Conservation (phyloP, 495 filamentous ascomycete genomes). For the Aspergillus bridgeri region DNA sequence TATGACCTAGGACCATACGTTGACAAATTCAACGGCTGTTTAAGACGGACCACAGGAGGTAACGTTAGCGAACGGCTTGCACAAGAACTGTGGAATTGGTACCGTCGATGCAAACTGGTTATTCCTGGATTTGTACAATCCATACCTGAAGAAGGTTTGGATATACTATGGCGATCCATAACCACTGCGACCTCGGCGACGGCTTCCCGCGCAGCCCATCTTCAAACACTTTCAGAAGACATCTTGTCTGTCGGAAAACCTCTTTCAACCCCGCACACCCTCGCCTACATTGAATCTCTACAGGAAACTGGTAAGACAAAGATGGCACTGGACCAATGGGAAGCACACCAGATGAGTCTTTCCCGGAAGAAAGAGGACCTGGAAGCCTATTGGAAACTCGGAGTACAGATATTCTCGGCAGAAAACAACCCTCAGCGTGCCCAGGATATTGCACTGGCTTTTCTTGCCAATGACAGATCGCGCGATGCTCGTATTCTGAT, state of each 20-base stretch:
- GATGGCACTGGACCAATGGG: constrained; percentile 63
- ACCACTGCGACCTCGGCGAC: constrained; percentile 39
- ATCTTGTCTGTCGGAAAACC: constrained; percentile 51
- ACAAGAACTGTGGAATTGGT: constrained; percentile 45
- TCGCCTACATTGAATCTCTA: constrained; percentile 62
- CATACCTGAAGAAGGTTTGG: constrained; percentile 34
- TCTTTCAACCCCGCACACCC: constrained; percentile 53
- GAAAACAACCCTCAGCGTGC: constrained; percentile 60
- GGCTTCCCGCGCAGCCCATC: constrained; percentile 49
- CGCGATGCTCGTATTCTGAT: constrained; percentile 58
- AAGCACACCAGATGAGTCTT: constrained; percentile 51
- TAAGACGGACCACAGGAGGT: constrained; percentile 25
- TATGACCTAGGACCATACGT: constrained; percentile 31
- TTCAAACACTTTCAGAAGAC: constrained; percentile 60
- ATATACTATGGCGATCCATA: constrained; percentile 46
- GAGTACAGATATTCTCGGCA: constrained; percentile 62
- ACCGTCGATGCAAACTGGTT: constrained; percentile 41
- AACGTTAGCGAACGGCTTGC: constrained; percentile 22
- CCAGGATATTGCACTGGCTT: constrained; percentile 56
- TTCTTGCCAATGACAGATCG: constrained; percentile 49
- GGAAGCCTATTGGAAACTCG: constrained; percentile 63
- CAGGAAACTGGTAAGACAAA: constrained; percentile 56
- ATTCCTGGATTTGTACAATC: constrained; percentile 35
- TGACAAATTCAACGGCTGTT: constrained; percentile 29
- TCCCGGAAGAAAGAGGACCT: constrained; percentile 48